phyloP scores from a whole-genome alignment of 768 basidiomycete genomes.

The Tulasnella calospora region DNA sequence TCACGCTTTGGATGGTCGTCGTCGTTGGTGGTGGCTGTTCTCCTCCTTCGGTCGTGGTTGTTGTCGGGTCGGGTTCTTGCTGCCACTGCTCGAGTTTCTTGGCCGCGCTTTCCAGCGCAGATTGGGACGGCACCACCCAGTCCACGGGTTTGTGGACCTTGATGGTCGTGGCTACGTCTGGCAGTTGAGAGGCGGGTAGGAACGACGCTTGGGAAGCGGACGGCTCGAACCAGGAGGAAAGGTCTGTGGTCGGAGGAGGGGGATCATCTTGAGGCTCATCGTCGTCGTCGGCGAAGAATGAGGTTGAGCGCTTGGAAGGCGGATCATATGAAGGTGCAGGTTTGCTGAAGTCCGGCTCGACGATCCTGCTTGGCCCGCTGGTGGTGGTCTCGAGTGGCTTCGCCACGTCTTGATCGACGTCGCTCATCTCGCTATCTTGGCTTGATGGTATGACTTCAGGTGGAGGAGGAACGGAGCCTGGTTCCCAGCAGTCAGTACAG shows the following conservation, averaged over 20 bases:
- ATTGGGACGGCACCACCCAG: conserved; percentile 19
- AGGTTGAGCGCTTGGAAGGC: neutral
- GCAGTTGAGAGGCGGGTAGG: conserved; percentile 18
- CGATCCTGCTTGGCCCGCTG: neutral
- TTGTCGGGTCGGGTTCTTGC: neutral
- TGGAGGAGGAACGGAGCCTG: neutral
- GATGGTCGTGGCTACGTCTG: neutral
- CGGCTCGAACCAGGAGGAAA: conserved; percentile 15
- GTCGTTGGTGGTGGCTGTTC: too few species aligned
- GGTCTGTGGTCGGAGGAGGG: neutral
- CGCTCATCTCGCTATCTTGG: conserved; percentile 3
- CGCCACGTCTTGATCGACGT: neutral
- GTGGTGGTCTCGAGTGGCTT: neutral
- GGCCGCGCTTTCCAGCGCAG: conserved; percentile 16
- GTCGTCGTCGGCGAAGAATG: neutral
- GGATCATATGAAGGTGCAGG: neutral
- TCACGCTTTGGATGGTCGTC: too few species aligned
- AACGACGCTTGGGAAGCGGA: conserved; percentile 17
- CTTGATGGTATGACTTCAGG: conserved; percentile 9
- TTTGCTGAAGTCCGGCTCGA: neutral
- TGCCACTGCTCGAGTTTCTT: conserved; percentile 11
- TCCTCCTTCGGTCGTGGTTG: neutral
- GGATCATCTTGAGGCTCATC: neutral
- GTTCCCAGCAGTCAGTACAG: neutral
- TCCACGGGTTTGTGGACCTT: neutral